Evolutionary conservation across 495 filamentous ascomycete genomes (phyloP).

Genomic region (Penicillium silybi): DNA sequence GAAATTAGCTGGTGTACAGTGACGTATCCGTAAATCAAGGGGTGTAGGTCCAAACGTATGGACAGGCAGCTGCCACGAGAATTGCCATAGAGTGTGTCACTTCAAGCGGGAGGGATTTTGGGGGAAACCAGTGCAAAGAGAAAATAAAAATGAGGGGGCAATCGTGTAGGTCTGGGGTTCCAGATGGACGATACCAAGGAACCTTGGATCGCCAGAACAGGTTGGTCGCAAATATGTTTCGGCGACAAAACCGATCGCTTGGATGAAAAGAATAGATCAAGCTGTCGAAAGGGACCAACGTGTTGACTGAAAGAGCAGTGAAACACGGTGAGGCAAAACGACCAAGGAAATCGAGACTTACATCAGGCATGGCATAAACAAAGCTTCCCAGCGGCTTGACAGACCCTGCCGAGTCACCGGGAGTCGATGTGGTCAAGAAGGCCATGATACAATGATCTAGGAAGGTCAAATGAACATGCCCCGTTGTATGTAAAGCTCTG

Average conservation of each 20-base stretch:
- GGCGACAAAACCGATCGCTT: background rate
- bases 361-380: conserved; percentile 89
- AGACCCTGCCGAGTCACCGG: conserved; percentile 48
- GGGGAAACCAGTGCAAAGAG: background rate
- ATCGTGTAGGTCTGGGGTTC: background rate
- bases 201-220: background rate
- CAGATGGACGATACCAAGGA: background rate
- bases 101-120: background rate
- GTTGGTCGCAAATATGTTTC: background rate
- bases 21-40: background rate
- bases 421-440: conserved; percentile 69
- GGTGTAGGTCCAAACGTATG: background rate
- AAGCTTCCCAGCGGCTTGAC: conserved; percentile 60
- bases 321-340: background rate
- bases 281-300: background rate
- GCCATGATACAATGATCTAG: conserved; percentile 62
- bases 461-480: conserved; percentile 73
- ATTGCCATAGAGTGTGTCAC: background rate
- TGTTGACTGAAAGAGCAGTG: background rate
- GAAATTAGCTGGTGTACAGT: background rate
- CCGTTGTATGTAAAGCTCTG: conserved; percentile 67
- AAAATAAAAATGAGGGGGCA: too few species aligned
- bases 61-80: background rate
- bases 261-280: background rate
- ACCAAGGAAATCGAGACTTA: conserved; percentile 35